Evolutionary conservation across 169 alveolate genomes (phyloP), one percentile per base, ranked within the genome.

Genomic region (Cryptosporidium xiaoi): DNA sequence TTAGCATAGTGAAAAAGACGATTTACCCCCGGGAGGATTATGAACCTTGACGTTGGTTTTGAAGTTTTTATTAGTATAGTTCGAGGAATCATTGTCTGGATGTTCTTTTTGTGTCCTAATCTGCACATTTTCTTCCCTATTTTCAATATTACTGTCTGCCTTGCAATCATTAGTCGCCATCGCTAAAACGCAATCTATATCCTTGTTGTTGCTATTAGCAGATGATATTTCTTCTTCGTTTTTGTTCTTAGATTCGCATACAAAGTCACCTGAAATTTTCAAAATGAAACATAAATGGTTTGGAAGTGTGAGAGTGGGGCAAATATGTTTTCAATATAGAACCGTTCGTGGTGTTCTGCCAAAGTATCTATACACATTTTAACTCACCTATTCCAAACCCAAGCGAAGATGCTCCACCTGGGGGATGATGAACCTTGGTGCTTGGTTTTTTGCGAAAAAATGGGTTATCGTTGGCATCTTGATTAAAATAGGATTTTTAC

Each of bases 21-120:
- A 77, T 24, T 60, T 77, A 5, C 87, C 87, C 10, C 87, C 87
- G 2, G 87, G 87, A 44, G 87, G 87, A 12, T 77, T 77, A 34
- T 77, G 87, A 8, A 77, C 71, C 44, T 36, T 62, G 15, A 77
- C 71, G 34, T 56, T 77, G 0, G 87, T 77, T 60, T 77, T 77
- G 36, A 77, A 31, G 4, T 3, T 33, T 3, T 10, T 20, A 77
- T 31, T 53, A 13, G 24, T 5, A 29, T n/a, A n/a, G 46, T 62
- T 33, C 18, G 64, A 10, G n/a, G 34, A 55, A 7, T 18, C 31
- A 55, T 13, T 55, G 0, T 2, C 24, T 10, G 18, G 18, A 33
- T 6, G 20, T 33, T 0, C 67, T 18, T 20, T 24, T 33, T 62
- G 68, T 66, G 7, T 48, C 31, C 18, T 66, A 18, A 46, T 31